A percentile compares a stretch with the other conserved stretches of the same genome.
These are phyloP conservation scores for Eimeria necatrix DNA, from an alignment of 169 alveolate genomes.

Conservation along the genomic window DNA sequence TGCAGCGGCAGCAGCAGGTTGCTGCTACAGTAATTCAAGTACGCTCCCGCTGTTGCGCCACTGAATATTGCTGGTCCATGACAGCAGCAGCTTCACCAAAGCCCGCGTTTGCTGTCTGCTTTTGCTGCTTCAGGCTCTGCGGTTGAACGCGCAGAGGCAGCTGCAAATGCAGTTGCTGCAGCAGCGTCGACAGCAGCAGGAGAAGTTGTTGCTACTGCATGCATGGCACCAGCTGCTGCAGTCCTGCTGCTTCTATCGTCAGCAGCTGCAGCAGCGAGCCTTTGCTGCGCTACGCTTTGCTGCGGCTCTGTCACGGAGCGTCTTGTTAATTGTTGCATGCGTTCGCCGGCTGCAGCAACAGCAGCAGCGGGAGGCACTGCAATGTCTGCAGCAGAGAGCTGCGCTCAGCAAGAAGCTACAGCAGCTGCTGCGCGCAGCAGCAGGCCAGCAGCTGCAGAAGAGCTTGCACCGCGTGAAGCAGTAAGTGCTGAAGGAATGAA, in stretches of 20 bases:
- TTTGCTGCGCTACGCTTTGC: constrained; percentile 6
- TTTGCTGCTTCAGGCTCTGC: background rate
- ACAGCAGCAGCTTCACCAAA: background rate
- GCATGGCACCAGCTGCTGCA: constrained; percentile 1
- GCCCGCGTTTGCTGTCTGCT: background rate
- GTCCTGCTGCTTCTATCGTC: background rate
- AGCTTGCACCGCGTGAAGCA: background rate
- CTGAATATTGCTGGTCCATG: background rate
- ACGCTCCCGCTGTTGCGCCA: background rate
- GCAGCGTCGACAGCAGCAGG: background rate
- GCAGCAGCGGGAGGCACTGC: constrained; percentile 30
- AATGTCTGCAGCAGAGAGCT: background rate
- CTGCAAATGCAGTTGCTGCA: constrained; percentile 19
- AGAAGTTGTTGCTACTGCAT: background rate
- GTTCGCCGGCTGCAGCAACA: constrained; percentile 33
- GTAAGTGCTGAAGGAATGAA: background rate
- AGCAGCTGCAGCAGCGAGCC: background rate
- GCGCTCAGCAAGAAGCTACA: constrained; percentile 9
- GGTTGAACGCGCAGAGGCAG: background rate
- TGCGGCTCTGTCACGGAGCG: background rate
- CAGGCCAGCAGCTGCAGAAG: background rate
- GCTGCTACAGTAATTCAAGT: constrained; percentile 11
- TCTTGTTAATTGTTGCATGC: constrained; percentile 1
- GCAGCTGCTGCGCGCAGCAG: constrained; percentile 42
- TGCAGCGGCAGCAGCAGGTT: constrained; percentile 20